Percentiles rank a stretch among this genome's conserved stretches.
phyloP scores from a whole-genome alignment of 176 grass and related monocot genomes.

The Aegilops sharonensis region DNA sequence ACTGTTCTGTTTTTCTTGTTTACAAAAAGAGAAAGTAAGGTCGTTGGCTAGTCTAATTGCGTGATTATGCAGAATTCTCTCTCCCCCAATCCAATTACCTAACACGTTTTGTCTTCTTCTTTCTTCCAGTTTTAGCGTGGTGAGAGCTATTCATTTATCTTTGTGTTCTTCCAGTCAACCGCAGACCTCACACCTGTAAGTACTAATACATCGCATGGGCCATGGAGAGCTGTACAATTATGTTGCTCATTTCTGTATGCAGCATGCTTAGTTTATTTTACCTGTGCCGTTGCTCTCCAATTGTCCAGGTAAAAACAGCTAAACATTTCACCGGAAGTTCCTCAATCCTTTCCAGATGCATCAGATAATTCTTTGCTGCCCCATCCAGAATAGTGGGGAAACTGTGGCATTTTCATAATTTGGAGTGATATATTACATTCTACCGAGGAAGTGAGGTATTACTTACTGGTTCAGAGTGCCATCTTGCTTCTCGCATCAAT shows the following conservation, averaged over 20 bases:
- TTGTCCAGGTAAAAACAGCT: constrained; percentile 21
- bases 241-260: neutral
- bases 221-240: neutral
- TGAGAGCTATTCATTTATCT: constrained; percentile 6
- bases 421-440: constrained; percentile 4
- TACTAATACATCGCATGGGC: neutral
- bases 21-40: neutral
- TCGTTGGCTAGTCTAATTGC: neutral
- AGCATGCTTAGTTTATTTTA: constrained; percentile 6
- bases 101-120: neutral
- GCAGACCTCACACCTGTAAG: constrained; percentile 11
- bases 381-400: constrained; percentile 3
- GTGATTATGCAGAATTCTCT: constrained; percentile 7
- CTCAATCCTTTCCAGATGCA: neutral
- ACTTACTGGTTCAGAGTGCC: neutral
- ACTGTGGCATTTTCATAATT: neutral
- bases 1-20: neutral
- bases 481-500: constrained; percentile 37
- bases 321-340: neutral
- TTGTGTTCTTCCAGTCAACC: neutral
- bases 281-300: constrained; percentile 2
- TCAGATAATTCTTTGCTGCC: neutral
- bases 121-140: constrained; percentile 20
- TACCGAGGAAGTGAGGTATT: neutral
- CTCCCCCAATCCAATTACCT: neutral